Conservation (phyloP, 2,329 filamentous ascomycete species). For the Phialocephala subalpina region DNA sequence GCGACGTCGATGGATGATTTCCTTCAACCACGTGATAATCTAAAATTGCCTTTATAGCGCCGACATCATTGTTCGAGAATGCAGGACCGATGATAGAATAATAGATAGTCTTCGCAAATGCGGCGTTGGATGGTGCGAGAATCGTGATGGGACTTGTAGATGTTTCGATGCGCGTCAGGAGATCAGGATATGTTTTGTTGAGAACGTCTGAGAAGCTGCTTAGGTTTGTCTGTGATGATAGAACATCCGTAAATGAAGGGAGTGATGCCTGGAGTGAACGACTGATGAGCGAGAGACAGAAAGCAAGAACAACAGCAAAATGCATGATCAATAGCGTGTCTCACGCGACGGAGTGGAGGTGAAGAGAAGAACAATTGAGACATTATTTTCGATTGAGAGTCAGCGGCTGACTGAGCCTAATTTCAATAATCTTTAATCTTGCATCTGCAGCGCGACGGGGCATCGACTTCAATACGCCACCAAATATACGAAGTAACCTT, state of each 20-base stretch:
- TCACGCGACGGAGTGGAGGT: no score
- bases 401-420: no score
- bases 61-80: slow-evolving; percentile 41
- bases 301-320: background rate
- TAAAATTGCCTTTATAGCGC: slow-evolving; percentile 41
- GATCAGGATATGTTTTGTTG: slow-evolving; percentile 22
- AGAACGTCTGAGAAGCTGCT: slow-evolving; percentile 22
- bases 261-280: background rate
- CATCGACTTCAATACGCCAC: no score
- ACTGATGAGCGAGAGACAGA: background rate
- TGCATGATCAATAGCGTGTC: background rate
- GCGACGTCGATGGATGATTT: slow-evolving; percentile 26
- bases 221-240: slow-evolving; percentile 16
- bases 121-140: slow-evolving; percentile 42
- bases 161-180: slow-evolving; percentile 16
- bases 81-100: slow-evolving; percentile 30
- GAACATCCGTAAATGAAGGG: slow-evolving; percentile 16
- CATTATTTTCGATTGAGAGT: no score
- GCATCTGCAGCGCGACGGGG: no score
- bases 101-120: slow-evolving; percentile 43
- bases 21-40: slow-evolving; percentile 39
- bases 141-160: slow-evolving; percentile 51
- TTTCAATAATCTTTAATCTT: no score
- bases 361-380: no score
- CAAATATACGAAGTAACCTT: no score